Conservation (phyloP, 345 rosid species). For the Gossypium mustelinum region DNA sequence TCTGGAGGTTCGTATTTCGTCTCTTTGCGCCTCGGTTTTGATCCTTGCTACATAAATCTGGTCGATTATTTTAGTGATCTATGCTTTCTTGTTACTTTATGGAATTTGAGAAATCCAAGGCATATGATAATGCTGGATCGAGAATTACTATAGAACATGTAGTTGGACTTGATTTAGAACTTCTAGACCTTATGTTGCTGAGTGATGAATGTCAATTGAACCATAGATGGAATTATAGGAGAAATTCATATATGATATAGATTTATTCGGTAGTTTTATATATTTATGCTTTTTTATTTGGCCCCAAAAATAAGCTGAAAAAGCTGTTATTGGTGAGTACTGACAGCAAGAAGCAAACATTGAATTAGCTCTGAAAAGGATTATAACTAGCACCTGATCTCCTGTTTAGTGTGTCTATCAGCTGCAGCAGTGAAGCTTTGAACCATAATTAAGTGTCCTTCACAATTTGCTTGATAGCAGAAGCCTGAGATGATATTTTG, state of each 20-base stretch:
- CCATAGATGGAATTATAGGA: not conserved
- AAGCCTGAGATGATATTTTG: not conserved
- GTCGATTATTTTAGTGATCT: not conserved
- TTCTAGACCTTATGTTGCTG: not conserved
- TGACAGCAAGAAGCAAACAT: not conserved
- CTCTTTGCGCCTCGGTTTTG: not conserved
- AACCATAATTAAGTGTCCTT: not conserved
- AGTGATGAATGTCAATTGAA: not conserved
- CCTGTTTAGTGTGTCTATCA: not conserved
- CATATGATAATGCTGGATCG: not conserved
- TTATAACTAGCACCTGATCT: not conserved
- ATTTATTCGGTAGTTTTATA: not conserved
- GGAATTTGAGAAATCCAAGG: not conserved
- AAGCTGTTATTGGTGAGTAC: not conserved
- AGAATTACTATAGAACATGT: not conserved
- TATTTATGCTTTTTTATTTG: not conserved
- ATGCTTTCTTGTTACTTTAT: not conserved
- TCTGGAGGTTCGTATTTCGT: slow-evolving; percentile 62
- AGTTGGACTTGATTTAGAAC: not conserved
- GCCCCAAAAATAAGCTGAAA: not conserved
- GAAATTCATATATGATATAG: not conserved
- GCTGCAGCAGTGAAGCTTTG: not conserved
- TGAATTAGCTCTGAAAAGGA: not conserved
- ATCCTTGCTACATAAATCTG: not conserved
- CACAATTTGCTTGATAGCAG: not conserved